Evolutionary conservation across 306 rosid genomes (phyloP).

Genomic region (Castanospermum australe): DNA sequence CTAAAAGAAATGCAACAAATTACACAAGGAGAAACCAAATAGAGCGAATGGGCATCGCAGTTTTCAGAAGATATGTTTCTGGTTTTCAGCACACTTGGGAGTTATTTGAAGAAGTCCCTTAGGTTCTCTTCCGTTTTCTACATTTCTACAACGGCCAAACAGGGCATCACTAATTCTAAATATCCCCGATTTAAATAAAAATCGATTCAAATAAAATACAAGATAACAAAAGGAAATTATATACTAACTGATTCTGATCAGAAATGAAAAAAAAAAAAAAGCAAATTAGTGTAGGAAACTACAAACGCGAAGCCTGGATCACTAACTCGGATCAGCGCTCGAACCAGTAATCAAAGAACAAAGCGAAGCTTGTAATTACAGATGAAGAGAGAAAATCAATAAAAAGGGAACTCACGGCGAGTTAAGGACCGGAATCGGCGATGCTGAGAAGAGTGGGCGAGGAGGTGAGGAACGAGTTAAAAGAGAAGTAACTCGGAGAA

Average conservation of each 20-base stretch:
- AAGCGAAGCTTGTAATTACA: background rate
- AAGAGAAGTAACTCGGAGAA: background rate
- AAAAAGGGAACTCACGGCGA: conserved; percentile 29
- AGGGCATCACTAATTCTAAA: background rate
- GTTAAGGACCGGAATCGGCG: conserved; percentile 38
- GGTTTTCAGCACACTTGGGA: background rate
- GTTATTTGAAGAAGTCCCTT: background rate
- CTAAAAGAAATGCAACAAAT: background rate
- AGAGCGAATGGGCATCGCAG: background rate
- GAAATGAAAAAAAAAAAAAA: background rate
- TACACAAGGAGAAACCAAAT: background rate
- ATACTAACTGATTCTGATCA: conserved; percentile 16
- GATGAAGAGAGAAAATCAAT: background rate
- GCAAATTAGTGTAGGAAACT: background rate
- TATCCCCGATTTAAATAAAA: background rate
- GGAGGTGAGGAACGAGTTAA: conserved; percentile 17
- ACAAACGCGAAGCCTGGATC: background rate
- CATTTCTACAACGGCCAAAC: background rate
- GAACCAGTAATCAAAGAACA: background rate
- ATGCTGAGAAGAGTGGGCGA: background rate
- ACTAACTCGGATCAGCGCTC: conserved; percentile 28
- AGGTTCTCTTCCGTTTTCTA: background rate
- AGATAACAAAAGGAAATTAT: background rate
- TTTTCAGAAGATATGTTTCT: background rate
- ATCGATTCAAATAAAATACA: background rate